Percentiles rank a stretch among this genome's conserved stretches.
These are phyloP conservation scores for Petunia secreta DNA, from an alignment of 257 asterid genomes.

Conservation along the genomic window DNA sequence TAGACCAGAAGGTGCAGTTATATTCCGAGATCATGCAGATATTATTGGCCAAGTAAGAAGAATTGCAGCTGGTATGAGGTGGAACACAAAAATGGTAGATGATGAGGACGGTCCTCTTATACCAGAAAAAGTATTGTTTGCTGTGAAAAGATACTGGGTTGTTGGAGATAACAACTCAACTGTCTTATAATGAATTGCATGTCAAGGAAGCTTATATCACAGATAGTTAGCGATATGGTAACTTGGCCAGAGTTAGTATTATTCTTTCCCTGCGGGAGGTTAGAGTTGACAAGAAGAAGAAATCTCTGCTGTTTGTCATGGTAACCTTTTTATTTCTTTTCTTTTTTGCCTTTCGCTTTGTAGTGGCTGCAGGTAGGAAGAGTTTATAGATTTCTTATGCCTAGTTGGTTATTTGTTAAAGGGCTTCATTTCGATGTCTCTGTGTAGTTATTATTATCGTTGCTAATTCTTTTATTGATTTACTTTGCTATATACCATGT, in stretches of 20 bases:
- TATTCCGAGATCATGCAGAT: conserved; percentile 44
- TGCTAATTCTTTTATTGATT: conserved; percentile 16
- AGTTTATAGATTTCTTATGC: conserved; percentile 8
- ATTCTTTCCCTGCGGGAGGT: conserved; percentile 12
- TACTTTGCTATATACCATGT: conserved; percentile 3
- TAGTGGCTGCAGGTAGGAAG: conserved; percentile 7
- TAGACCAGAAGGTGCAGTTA: conserved; percentile 54
- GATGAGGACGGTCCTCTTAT: conserved; percentile 49
- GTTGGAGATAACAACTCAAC: conserved; percentile 38
- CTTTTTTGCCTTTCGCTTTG: neutral
- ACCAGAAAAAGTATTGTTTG: conserved; percentile 43
- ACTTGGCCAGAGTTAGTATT: conserved; percentile 9
- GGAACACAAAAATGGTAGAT: conserved; percentile 45
- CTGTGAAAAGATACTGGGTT: conserved; percentile 51
- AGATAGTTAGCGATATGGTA: conserved; percentile 12
- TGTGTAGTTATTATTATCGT: conserved; percentile 5
- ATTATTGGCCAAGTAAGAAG: conserved; percentile 36
- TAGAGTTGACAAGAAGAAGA: neutral
- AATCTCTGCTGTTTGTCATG: conserved; percentile 16
- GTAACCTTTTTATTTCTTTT: neutral
- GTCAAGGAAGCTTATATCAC: conserved; percentile 4
- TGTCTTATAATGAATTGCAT: conserved; percentile 3
- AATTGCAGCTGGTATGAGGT: conserved; percentile 47
- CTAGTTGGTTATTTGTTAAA: neutral
- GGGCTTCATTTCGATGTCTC: conserved; percentile 14